These are phyloP conservation scores for Tolypocladium tundrense DNA, from an alignment of 2,329 filamentous ascomycete genomes.

Conservation along the genomic window DNA sequence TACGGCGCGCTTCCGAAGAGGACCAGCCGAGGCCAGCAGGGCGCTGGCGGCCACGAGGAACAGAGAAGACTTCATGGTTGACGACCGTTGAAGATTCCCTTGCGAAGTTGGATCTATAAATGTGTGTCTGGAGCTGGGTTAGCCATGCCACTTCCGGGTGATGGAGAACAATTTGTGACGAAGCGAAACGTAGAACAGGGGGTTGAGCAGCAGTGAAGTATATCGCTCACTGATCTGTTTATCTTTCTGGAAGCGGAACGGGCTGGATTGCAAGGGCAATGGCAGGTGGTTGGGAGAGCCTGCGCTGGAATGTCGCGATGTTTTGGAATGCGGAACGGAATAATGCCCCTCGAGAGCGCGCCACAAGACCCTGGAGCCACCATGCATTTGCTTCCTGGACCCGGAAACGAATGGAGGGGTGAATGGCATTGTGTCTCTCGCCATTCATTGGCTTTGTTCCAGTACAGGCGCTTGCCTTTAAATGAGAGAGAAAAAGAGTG, in stretches of 20 bases:
- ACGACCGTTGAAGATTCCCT: neutral
- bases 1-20: conserved; percentile 29
- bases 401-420: neutral
- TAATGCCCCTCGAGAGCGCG: neutral
- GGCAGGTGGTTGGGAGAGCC: neutral
- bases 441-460: neutral
- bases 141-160: neutral
- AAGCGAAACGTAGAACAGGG: neutral
- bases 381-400: neutral
- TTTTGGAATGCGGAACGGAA: neutral
- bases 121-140: neutral
- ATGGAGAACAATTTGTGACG: neutral
- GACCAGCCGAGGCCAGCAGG: conserved; percentile 33
- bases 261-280: neutral
- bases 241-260: neutral
- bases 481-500: neutral
- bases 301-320: neutral
- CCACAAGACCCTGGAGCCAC: neutral
- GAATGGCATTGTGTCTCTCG: neutral
- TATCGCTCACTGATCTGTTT: neutral
- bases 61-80: conserved; percentile 40
- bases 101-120: neutral
- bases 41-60: conserved; percentile 35
- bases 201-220: neutral
- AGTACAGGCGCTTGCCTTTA: neutral